These are phyloP conservation scores for Raddia distichophylla DNA, from an alignment of 176 grass and related monocot species.

Conservation along the genomic window DNA sequence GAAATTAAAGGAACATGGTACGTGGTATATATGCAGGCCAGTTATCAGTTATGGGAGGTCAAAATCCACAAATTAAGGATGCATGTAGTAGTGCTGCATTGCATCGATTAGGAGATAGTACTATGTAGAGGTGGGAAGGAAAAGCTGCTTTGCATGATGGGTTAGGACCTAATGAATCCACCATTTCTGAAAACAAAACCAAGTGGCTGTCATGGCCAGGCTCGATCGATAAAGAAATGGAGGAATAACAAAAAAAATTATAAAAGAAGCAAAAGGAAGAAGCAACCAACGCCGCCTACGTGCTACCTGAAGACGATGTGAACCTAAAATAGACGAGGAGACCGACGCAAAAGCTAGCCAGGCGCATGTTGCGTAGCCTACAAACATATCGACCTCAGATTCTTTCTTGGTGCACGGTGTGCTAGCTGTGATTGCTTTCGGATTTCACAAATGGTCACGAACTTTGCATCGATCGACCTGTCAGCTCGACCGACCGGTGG, in stretches of 20 bases:
- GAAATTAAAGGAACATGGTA: not conserved
- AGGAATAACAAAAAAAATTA: no score
- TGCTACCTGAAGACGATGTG: slow-evolving; percentile 48
- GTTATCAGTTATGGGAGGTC: slow-evolving; percentile 37
- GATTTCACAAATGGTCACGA: slow-evolving; percentile 34
- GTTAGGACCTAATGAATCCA: slow-evolving; percentile 19
- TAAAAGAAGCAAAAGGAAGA: not conserved
- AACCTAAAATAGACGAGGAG: slow-evolving; percentile 27
- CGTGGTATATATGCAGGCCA: not conserved
- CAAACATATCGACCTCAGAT: slow-evolving; percentile 54
- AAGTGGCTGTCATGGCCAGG: not conserved
- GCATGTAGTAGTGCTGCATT: slow-evolving; percentile 13
- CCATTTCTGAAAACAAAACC: slow-evolving; percentile 14
- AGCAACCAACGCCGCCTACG: slow-evolving; percentile 46
- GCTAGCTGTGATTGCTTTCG: slow-evolving; percentile 36
- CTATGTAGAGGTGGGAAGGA: not conserved
- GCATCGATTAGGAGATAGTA: slow-evolving; percentile 7
- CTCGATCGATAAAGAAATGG: not conserved
- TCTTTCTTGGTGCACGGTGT: slow-evolving; percentile 38
- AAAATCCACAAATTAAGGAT: not conserved
- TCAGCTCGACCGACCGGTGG: slow-evolving; percentile 24
- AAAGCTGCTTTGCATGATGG: slow-evolving; percentile 22
- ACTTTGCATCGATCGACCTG: not conserved
- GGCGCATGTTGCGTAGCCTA: slow-evolving; percentile 50
- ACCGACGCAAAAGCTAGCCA: not conserved